phyloP scores from a whole-genome alignment of 805 yeast species.

The Phaffomyces antillensis region DNA sequence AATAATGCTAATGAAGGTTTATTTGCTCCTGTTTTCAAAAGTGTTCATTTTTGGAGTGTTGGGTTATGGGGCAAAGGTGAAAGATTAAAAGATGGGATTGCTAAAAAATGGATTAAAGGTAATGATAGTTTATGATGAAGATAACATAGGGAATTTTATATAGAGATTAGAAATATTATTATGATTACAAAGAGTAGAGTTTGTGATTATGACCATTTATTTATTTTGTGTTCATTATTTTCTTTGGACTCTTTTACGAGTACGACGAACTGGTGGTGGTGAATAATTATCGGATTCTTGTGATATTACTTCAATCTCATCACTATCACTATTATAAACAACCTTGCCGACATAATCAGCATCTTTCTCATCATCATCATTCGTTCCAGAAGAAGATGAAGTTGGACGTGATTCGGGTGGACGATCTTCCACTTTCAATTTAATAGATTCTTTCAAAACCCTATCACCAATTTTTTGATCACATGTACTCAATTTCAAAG shows the following conservation, averaged over 20 bases:
- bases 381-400: no score
- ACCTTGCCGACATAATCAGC: no score
- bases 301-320: background rate
- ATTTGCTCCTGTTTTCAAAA: conserved; percentile 34
- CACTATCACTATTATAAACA: background rate
- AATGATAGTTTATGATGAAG: conserved; percentile 9
- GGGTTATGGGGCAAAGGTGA: conserved; percentile 53
- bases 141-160: no score
- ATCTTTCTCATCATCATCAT: no score
- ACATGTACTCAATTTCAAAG: conserved; percentile 3
- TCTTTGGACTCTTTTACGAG: no score
- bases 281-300: no score
- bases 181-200: no score
- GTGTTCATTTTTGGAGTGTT: conserved; percentile 61
- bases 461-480: conserved; percentile 6
- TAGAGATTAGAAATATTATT: no score
- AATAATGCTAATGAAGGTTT: conserved; percentile 8
- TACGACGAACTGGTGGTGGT: no score
- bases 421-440: background rate
- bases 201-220: no score
- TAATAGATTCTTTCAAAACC: background rate
- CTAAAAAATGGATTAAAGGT: conserved; percentile 50
- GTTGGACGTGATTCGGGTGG: no score
- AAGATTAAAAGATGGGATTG: conserved; percentile 44
- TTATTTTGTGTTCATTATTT: no score